A percentile compares a stretch with the other conserved stretches of the same genome.
Evolutionary conservation across 495 filamentous ascomycete species (phyloP).

Genomic region (Hamigera avellanea): DNA sequence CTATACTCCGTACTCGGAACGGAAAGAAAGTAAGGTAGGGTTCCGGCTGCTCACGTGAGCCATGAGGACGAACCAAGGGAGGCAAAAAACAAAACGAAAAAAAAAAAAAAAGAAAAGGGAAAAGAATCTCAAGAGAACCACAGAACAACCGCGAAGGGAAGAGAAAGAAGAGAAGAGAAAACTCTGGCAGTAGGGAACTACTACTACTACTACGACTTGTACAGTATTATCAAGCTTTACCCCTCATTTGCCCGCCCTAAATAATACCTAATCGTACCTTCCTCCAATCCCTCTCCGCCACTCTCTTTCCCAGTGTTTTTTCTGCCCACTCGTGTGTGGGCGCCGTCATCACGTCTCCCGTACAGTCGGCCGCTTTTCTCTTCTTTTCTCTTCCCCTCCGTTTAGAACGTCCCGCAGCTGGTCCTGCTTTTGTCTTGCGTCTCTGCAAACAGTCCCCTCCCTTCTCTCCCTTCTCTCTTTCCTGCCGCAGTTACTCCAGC

Average conservation of each 20-base stretch:
- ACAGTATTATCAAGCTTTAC: not conserved
- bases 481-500: slow-evolving; percentile 32
- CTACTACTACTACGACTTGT: not conserved
- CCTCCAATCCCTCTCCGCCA: not conserved
- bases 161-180: not conserved
- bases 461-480: slow-evolving; percentile 16
- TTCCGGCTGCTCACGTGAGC: no score
- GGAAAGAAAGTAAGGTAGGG: no score
- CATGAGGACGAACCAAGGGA: no score
- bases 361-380: slow-evolving; percentile 17
- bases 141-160: slow-evolving; percentile 1
- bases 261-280: no score
- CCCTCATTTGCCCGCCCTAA: no score
- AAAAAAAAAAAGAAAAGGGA: slow-evolving; percentile 1
- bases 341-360: slow-evolving; percentile 29
- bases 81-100: not conserved
- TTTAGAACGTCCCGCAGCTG: slow-evolving; percentile 36
- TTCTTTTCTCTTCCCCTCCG: slow-evolving; percentile 23
- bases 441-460: slow-evolving; percentile 11
- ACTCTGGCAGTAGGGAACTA: no score
- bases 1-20: no score
- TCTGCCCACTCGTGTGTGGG: slow-evolving; percentile 20
- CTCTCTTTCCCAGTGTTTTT: slow-evolving; percentile 4
- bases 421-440: slow-evolving; percentile 32
- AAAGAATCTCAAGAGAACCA: no score